A percentile compares a stretch with the other conserved stretches of the same genome.
These are phyloP conservation scores for Cryptococcus sp. DNA, from an alignment of 1,284 basidiomycete species.

Conservation along the genomic window DNA sequence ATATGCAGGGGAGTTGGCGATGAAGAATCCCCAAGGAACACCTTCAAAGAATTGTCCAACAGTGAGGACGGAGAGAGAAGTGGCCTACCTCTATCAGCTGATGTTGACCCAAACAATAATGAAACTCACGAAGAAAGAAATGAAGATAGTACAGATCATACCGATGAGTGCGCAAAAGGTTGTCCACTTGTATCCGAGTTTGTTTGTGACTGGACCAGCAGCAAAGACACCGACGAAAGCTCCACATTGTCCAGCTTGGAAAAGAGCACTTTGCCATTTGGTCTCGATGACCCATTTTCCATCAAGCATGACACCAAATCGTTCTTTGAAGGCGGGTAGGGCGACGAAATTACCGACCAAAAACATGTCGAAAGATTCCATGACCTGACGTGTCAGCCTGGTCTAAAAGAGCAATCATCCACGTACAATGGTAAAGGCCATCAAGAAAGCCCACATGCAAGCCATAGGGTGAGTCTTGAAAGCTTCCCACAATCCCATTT, in stretches of 20 bases:
- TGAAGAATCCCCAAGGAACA: conserved; percentile 10
- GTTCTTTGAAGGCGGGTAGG: conserved; percentile 9
- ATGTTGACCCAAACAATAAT: background rate
- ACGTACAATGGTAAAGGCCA: conserved; percentile 26
- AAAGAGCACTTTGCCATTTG: conserved; percentile 33
- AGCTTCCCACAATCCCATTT: conserved; percentile 22
- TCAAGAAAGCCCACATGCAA: conserved; percentile 31
- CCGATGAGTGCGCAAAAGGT: conserved; percentile 20
- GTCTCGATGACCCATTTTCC: conserved; percentile 19
- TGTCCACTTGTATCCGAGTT: conserved; percentile 33
- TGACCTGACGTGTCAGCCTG: conserved; percentile 14
- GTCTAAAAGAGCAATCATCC: background rate
- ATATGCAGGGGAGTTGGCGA: conserved; percentile 2
- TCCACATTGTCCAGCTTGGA: conserved; percentile 27
- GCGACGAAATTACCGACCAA: conserved; percentile 35
- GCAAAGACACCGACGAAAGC: conserved; percentile 40
- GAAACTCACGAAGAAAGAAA: conserved; percentile 8
- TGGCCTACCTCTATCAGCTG: background rate
- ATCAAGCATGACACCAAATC: conserved; percentile 16
- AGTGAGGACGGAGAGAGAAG: background rate
- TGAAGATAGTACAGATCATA: conserved; percentile 21
- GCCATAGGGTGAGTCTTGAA: conserved; percentile 26
- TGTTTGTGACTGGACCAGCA: conserved; percentile 33
- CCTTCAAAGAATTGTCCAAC: conserved; percentile 4
- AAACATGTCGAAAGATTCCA: conserved; percentile 36